These are phyloP conservation scores for Meyerozyma sp. DNA, from an alignment of 1,139 yeast genomes.

Conservation along the genomic window DNA sequence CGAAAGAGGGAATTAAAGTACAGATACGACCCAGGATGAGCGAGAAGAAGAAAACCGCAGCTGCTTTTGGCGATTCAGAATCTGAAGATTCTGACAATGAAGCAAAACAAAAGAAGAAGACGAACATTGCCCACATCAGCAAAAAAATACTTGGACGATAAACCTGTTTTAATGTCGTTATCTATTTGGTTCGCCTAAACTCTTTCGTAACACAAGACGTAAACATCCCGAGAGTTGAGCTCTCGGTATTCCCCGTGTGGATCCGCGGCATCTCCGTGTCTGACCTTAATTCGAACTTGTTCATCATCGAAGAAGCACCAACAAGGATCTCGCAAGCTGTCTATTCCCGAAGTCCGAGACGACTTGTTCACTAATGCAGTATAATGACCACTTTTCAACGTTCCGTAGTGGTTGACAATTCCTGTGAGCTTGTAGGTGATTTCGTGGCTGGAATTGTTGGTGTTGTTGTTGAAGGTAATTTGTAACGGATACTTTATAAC, in stretches of 20 bases:
- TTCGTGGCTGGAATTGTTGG: slow-evolving; percentile 22
- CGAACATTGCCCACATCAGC: background rate
- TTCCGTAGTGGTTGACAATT: slow-evolving; percentile 67
- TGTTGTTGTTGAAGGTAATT: slow-evolving; percentile 40
- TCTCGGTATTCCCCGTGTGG: slow-evolving; percentile 30
- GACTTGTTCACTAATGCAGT: slow-evolving; percentile 60
- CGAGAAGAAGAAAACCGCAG: background rate
- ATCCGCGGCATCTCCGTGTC: slow-evolving; percentile 39
- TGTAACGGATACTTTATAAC: slow-evolving; percentile 48
- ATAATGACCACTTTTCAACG: slow-evolving; percentile 69
- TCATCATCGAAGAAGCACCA: slow-evolving; percentile 81
- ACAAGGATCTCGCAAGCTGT: slow-evolving; percentile 19
- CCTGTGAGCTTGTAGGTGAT: slow-evolving; percentile 53
- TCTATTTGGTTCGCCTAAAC: slow-evolving; percentile 9
- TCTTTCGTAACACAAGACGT: slow-evolving; percentile 66
- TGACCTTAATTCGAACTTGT: slow-evolving; percentile 40
- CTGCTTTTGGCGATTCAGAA: background rate
- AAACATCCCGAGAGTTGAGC: slow-evolving; percentile 56
- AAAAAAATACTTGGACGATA: background rate
- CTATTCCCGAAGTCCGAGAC: slow-evolving; percentile 18
- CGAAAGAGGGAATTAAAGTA: background rate
- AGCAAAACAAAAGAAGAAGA: background rate
- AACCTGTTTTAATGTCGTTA: background rate
- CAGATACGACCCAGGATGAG: background rate
- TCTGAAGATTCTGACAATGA: background rate